These are phyloP conservation scores for Fraxinus latifolia DNA, from an alignment of 305 asterid species.

Conservation along the genomic window DNA sequence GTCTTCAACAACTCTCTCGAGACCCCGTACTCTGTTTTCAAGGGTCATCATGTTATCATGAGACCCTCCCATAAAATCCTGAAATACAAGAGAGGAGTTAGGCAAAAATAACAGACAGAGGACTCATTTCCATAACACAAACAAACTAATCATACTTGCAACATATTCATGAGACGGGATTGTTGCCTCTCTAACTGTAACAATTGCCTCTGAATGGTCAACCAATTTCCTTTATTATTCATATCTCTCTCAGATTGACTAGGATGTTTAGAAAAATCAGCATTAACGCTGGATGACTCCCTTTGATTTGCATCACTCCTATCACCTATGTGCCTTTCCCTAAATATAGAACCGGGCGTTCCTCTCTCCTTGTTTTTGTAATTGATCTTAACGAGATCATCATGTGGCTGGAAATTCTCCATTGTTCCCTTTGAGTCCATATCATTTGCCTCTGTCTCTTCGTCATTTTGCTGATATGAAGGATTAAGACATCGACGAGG, in stretches of 20 bases:
- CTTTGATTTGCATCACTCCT: constrained; percentile 51
- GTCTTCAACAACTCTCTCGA: constrained; percentile 96
- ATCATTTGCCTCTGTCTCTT: constrained; percentile 47
- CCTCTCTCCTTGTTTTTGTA: constrained; percentile 43
- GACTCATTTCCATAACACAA: constrained; percentile 12
- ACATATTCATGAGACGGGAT: constrained; percentile 89
- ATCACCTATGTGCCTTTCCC: constrained; percentile 42
- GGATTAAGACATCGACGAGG: constrained; percentile 71
- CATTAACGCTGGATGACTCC: constrained; percentile 45
- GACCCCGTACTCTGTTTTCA: constrained; percentile 94
- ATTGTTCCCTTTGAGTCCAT: constrained; percentile 47
- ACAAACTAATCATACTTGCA: constrained; percentile 58
- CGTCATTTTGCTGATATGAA: constrained; percentile 52
- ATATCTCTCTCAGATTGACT: constrained; percentile 66
- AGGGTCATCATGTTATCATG: constrained; percentile 94
- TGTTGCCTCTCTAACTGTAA: constrained; percentile 91
- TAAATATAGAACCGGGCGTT: constrained; percentile 30
- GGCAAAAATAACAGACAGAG: constrained; percentile 21
- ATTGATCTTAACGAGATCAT: constrained; percentile 30
- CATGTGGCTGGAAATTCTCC: constrained; percentile 45
- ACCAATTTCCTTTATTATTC: constrained; percentile 81
- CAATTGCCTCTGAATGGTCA: constrained; percentile 91
- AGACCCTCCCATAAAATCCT: constrained; percentile 99
- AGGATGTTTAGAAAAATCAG: constrained; percentile 51
- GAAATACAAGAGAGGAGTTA: constrained; percentile 29